Evolutionary conservation across 495 filamentous ascomycete genomes (phyloP).

Genomic region (Penicillium paxilli): DNA sequence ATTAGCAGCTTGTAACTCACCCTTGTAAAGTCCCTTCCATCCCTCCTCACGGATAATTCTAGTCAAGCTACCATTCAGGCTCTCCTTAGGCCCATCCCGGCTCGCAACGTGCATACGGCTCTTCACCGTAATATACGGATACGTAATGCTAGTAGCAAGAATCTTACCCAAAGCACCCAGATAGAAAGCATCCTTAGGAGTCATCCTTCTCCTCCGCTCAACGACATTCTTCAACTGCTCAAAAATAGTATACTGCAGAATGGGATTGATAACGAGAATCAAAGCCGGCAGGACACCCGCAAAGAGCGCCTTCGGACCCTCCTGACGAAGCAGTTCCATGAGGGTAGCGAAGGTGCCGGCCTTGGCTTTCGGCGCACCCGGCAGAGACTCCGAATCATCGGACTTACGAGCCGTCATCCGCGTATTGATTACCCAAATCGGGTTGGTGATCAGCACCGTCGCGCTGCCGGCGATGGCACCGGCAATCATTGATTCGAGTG

Average conservation of each 20-base stretch:
- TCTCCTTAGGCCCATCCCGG: slow-evolving; percentile 63
- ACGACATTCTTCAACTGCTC: slow-evolving; percentile 88
- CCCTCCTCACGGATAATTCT: slow-evolving; percentile 86
- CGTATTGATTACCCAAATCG: slow-evolving; percentile 98
- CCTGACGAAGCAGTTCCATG: slow-evolving; percentile 69
- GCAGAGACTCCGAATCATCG: slow-evolving; percentile 52
- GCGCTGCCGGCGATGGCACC: slow-evolving; percentile 93
- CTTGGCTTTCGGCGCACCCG: slow-evolving; percentile 50
- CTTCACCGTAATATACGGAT: slow-evolving; percentile 98
- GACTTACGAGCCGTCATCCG: slow-evolving; percentile 89
- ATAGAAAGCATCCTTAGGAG: slow-evolving; percentile 83
- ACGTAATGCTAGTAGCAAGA: slow-evolving; percentile 88
- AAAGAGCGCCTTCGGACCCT: slow-evolving; percentile 83
- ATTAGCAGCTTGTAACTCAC: slow-evolving; percentile 40
- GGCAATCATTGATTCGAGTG: slow-evolving; percentile 87
- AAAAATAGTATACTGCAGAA: slow-evolving; percentile 97
- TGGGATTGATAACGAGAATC: slow-evolving; percentile 94
- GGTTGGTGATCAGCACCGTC: slow-evolving; percentile 93
- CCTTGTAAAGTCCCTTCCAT: slow-evolving; percentile 86
- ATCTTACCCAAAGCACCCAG: slow-evolving; percentile 93
- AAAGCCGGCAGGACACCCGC: slow-evolving; percentile 90
- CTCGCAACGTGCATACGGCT: slow-evolving; percentile 91
- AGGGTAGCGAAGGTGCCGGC: slow-evolving; percentile 79
- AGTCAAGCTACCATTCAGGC: slow-evolving; percentile 70
- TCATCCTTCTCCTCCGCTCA: slow-evolving; percentile 67